phyloP scores from a whole-genome alignment of 2,329 filamentous ascomycete genomes.

The Aquanectria penicillioides region DNA sequence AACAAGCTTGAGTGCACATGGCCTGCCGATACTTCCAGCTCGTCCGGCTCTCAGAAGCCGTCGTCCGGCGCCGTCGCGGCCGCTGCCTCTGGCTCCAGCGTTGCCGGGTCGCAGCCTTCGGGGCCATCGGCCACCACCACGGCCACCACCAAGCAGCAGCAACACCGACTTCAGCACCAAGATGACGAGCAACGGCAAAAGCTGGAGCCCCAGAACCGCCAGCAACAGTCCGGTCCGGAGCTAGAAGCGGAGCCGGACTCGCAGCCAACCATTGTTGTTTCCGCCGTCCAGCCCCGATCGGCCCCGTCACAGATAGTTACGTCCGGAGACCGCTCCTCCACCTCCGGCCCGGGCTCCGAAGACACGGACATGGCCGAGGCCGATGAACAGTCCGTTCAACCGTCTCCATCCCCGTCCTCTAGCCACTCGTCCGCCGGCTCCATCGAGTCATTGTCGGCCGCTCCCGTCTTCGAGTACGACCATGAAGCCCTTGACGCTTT shows the following conservation, averaged over 20 bases:
- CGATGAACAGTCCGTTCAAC: conserved; percentile 32
- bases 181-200: conserved; percentile 17
- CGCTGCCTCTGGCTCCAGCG: conserved; percentile 11
- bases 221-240: neutral
- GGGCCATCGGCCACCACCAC: conserved; percentile 17
- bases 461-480: conserved; percentile 26
- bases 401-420: conserved; percentile 33
- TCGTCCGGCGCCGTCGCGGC: conserved; percentile 13
- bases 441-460: conserved; percentile 24
- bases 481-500: conserved; percentile 33
- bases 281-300: conserved; percentile 15
- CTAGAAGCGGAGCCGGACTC: conserved; percentile 27
- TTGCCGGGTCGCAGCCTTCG: neutral
- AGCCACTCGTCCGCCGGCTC: conserved; percentile 31
- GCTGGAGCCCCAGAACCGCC: conserved; percentile 16
- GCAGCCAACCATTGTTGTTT: conserved; percentile 17
- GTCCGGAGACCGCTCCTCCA: conserved; percentile 26
- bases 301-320: conserved; percentile 13
- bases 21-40: conserved; percentile 41
- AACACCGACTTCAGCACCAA: neutral
- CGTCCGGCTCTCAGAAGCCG: conserved; percentile 24
- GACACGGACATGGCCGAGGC: conserved; percentile 38
- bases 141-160: conserved; percentile 20
- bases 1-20: conserved; percentile 64
- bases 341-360: conserved; percentile 29